A percentile compares a stretch with the other conserved stretches of the same genome.
Conservation (phyloP, 2,329 filamentous ascomycete species). For the Penicillium hesseltinei region DNA sequence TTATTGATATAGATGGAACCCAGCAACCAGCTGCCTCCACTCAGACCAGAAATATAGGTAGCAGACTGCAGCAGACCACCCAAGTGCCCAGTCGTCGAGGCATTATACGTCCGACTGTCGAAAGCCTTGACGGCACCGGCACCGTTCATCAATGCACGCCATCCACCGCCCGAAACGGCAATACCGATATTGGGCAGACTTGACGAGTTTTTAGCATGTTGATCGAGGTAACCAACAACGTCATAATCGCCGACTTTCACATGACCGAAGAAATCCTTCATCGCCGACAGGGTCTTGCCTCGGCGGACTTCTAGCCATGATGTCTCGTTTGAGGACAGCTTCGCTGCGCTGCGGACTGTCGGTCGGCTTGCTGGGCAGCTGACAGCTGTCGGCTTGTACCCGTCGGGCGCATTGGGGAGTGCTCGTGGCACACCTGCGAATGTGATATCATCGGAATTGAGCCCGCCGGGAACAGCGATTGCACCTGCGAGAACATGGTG, state of each 20-base stretch:
- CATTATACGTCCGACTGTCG: conserved; percentile 66
- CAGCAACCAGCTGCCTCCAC: conserved; percentile 81
- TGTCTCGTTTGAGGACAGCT: conserved; percentile 67
- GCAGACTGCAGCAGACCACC: conserved; percentile 78
- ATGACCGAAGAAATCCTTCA: conserved; percentile 69
- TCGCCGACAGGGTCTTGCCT: conserved; percentile 68
- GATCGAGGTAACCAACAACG: conserved; percentile 68
- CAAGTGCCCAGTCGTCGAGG: conserved; percentile 64
- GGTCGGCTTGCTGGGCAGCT: conserved; percentile 69
- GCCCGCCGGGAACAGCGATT: conserved; percentile 15
- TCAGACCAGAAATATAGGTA: conserved; percentile 79
- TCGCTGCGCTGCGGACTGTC: conserved; percentile 62
- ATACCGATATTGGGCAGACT: conserved; percentile 69
- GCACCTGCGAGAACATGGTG: conserved; percentile 10
- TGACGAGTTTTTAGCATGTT: conserved; percentile 54
- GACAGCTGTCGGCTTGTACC: conserved; percentile 69
- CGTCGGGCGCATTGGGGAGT: conserved; percentile 59
- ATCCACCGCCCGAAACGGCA: conserved; percentile 80
- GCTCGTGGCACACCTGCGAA: conserved; percentile 38
- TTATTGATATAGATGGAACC: conserved; percentile 79
- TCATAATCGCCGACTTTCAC: conserved; percentile 77
- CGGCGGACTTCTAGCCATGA: conserved; percentile 72
- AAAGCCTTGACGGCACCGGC: conserved; percentile 80
- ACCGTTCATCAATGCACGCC: conserved; percentile 81
- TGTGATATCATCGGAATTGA: conserved; percentile 10